Evolutionary conservation across 2,329 filamentous ascomycete genomes (phyloP), one percentile per base, ranked within the genome.

Genomic region (Ophiocordyceps camponoti-rufipedis): DNA sequence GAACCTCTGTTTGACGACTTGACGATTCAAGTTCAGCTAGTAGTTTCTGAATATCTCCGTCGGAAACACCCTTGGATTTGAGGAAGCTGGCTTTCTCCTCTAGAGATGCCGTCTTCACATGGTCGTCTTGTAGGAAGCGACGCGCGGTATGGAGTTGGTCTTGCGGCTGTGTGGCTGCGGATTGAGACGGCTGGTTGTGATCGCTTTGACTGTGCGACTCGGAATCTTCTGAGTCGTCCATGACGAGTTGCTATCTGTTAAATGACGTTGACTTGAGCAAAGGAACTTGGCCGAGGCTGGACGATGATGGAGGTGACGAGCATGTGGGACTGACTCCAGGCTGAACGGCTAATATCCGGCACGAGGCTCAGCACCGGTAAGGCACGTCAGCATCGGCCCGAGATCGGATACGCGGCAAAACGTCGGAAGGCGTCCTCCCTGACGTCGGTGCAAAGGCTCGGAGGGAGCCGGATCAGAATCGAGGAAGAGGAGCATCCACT

Each of bases 31-130:
- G 5, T 5, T 61, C 55, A 4, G 51, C 57, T 14, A 94, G 63
- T 8, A 94, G 66, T 44, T 67, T 65, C 52, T 84, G 67, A 49
- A 94, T 85, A 49, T 89, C 78, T 31, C 71, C 68, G 5, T 72
- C 65, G 4, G 64, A 65, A 8, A 94, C 65, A 4, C 85, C 85
- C 59, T 95, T 95, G 44, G 75, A 75, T 55, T 79, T 72, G 1
- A 95, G 65, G 53, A 94, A 94, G 8, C 74, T 72, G 18, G 74
- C 67, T 65, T 94, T 94, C 61, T 78, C 80, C 46, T 85, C 80
- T 41, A 71, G 69, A 0, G 81, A 69, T 32, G 81, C 77, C 60
- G 80, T 66, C 48, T 73, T 76, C 47, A 94, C 83, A 18, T 71
- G 69, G 8, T 83, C 77, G 48, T 93, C 81, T 44, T 83, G 68